Conservation (phyloP, 139 green algal genomes). For the Chlorella sp. region DNA sequence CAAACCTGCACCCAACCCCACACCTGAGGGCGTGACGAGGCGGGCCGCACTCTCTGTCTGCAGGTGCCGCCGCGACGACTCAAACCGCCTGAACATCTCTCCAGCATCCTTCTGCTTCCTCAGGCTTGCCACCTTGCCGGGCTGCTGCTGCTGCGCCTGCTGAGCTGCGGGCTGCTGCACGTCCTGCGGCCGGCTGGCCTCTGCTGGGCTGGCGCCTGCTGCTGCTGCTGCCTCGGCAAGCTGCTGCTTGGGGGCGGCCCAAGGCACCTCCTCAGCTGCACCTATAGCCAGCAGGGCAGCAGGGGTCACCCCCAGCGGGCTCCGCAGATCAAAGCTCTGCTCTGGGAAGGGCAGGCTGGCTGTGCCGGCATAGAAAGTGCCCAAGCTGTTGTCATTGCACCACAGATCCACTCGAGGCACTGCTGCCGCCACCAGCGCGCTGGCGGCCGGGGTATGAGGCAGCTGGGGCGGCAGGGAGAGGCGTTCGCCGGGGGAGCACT, state of each 20-base stretch:
- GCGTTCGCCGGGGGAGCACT: slow-evolving; percentile 65
- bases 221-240: not conserved
- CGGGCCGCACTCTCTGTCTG: slow-evolving; percentile 8
- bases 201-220: not conserved
- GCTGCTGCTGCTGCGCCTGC: slow-evolving; percentile 6
- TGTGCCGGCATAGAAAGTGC: slow-evolving; percentile 67
- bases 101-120: not conserved
- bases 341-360: not conserved
- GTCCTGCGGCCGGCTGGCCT: not conserved
- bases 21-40: slow-evolving; percentile 33
- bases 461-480: slow-evolving; percentile 55
- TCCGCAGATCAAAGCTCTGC: slow-evolving; percentile 66
- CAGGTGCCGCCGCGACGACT: slow-evolving; percentile 30
- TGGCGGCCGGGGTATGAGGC: slow-evolving; percentile 10
- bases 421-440: not conserved
- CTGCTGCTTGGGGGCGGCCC: not conserved
- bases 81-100: slow-evolving; percentile 23
- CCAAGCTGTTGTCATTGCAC: slow-evolving; percentile 72
- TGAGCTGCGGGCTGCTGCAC: not conserved
- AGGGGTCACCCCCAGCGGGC: slow-evolving; percentile 72
- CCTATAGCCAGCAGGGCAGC: slow-evolving; percentile 58
- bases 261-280: not conserved
- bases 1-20: too few relatives aligned
- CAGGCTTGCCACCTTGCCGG: slow-evolving; percentile 16
- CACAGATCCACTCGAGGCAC: slow-evolving; percentile 63